phyloP scores from a whole-genome alignment of 495 filamentous ascomycete species.

The Aspergillus haitiensis region DNA sequence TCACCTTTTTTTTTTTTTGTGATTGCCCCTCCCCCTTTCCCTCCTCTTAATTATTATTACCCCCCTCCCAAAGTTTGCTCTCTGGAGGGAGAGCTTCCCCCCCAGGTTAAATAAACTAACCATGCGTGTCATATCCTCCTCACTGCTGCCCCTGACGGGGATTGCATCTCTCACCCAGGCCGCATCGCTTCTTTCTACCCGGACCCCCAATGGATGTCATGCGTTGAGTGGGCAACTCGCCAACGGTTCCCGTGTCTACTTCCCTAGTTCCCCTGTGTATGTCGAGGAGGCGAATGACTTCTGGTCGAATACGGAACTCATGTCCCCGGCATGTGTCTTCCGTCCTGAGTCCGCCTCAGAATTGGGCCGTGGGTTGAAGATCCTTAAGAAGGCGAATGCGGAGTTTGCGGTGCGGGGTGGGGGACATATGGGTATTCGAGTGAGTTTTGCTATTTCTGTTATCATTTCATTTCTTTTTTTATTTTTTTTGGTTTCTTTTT shows the following conservation, averaged over 20 bases:
- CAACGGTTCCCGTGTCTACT: slow-evolving; percentile 26
- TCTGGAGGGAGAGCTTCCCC: not conserved
- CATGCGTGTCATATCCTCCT: slow-evolving; percentile 27
- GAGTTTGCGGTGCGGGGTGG: slow-evolving; percentile 41
- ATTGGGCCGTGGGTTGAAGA: slow-evolving; percentile 29
- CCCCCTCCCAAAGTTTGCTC: not conserved
- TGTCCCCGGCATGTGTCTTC: slow-evolving; percentile 38
- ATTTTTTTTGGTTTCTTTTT: too few relatives aligned
- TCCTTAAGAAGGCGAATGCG: slow-evolving; percentile 34
- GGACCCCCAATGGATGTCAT: slow-evolving; percentile 21
- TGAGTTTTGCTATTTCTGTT: slow-evolving; percentile 11
- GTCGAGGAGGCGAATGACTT: slow-evolving; percentile 36
- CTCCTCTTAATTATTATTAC: not conserved
- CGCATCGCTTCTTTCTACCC: slow-evolving; percentile 4
- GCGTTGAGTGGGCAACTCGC: slow-evolving; percentile 22
- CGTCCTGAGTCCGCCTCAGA: slow-evolving; percentile 31
- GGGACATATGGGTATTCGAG: slow-evolving; percentile 41
- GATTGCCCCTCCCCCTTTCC: not conserved
- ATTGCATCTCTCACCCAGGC: not conserved
- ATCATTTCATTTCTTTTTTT: not conserved
- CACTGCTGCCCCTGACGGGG: slow-evolving; percentile 26
- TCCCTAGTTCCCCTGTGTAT: slow-evolving; percentile 28
- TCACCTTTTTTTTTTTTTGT: too few relatives aligned
- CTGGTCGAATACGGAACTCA: slow-evolving; percentile 41
- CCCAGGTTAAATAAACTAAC: not conserved